Evolutionary conservation across 441 rosid genomes (phyloP), one percentile per base, ranked within the genome.

Genomic region (Gossypium schwendimanii): DNA sequence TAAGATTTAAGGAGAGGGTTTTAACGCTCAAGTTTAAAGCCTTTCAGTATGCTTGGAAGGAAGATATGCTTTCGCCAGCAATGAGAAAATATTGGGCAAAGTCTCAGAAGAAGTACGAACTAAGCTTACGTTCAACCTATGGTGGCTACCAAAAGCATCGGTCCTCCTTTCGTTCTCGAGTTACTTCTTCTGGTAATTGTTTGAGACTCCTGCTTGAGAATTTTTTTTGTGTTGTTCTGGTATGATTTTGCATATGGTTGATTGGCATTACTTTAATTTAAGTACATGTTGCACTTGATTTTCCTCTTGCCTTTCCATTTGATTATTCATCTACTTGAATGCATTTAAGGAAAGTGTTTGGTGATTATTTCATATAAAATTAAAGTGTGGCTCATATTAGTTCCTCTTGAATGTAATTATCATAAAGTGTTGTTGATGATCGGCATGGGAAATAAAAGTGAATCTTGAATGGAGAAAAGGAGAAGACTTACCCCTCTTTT

Each of bases 21-120:
- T 78, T 91, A 45, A 79, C 86, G 45, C 92, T 94, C 33, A 91
- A 93, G 88, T 92, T 84, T 81, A 94, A 86, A 83, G 91, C 86
- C 41, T 85, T 89, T 81, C 89, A 83, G 74, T 87, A 84, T 68
- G 78, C 84, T n/a, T 96, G 99, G 98, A 91, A 87, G 88, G 93
- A 92, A 83, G 97, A 96, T 79, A 39, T 88, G 86, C 85, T 71
- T 31, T 76, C 82, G 76, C 87, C 83, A 39, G 85, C 91, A 21
- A 70, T 79, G 17, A 77, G 80, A 79, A 96, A 88, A 80, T 75
- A 58, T 59, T 88, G 86, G 63, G 81, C 88, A 21, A 92, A 85
- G 82, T 79, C 95, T 74, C 92, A 84, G 75, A 91, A 83, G 74
- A 93, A 88, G 84, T 70, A 67, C 45, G 99, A 92, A 41, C 76